Evolutionary conservation across 2,329 filamentous ascomycete genomes (phyloP).

Genomic region (Clonostachys sp.): DNA sequence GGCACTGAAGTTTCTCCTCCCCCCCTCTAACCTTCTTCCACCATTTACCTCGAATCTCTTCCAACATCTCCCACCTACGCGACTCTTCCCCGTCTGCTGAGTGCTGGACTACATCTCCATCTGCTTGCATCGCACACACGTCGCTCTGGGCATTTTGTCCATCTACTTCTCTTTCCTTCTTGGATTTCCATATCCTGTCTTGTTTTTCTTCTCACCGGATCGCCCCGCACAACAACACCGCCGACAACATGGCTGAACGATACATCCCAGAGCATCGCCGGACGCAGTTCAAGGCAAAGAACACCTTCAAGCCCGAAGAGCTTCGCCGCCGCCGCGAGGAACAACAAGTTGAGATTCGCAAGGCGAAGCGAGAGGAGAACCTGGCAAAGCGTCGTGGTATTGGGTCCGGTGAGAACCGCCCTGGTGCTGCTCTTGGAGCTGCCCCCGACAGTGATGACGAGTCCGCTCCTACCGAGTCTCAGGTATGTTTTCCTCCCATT

Average conservation of each 20-base stretch:
- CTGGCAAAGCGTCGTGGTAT: slow-evolving; percentile 97
- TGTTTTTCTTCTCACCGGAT: slow-evolving; percentile 5
- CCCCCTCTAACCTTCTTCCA: no score
- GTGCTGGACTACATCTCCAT: background rate
- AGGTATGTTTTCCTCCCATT: slow-evolving; percentile 58
- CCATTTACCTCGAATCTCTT: background rate
- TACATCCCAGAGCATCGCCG: slow-evolving; percentile 99
- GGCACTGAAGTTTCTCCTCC: background rate
- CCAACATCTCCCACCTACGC: background rate
- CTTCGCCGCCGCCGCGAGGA: slow-evolving; percentile 96
- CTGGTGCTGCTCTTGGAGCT: slow-evolving; percentile 78
- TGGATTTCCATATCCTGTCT: slow-evolving; percentile 6
- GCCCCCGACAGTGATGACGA: slow-evolving; percentile 98
- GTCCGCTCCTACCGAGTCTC: slow-evolving; percentile 86
- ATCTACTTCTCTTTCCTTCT: slow-evolving; percentile 5
- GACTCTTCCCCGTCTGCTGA: background rate
- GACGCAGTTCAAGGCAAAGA: slow-evolving; percentile 99
- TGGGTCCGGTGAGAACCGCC: slow-evolving; percentile 72
- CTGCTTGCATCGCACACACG: background rate
- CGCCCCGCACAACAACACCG: slow-evolving; percentile 9
- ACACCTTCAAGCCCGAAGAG: slow-evolving; percentile 98
- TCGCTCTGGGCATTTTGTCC: slow-evolving; percentile 1
- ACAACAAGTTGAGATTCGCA: slow-evolving; percentile 98
- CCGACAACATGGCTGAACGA: slow-evolving; percentile 84
- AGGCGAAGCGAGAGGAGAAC: slow-evolving; percentile 98